Base-by-base conservation (phyloP, 2,329 filamentous ascomycete species). In the Beauveria pseudobassiana region DNA sequence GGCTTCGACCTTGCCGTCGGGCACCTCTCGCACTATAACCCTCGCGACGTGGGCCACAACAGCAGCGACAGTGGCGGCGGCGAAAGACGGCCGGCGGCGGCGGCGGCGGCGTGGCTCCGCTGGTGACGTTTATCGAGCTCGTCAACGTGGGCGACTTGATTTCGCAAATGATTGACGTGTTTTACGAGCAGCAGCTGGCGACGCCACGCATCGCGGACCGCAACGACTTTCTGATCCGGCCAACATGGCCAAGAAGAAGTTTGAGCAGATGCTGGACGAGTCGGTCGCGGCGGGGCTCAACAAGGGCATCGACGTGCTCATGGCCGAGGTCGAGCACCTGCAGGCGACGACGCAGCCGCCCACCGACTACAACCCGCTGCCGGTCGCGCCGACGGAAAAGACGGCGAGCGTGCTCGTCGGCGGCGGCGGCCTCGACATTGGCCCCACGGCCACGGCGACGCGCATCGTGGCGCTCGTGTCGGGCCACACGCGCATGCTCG, bases 131-230 rank as follows among this genome's bases (percentile, higher is more conserved):
- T 69, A 86, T 99, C 64, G 95, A 99, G 76, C 84, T 99, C 30
- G 95, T 99, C 73, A 99, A 99, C 71, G 93, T 99, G 1, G 95
- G 95, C 63, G 95, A 99, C 73, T 81, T 99, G 62, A 99, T 99
- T 68, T 91, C 96, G 63, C 95, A 99, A 74, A 99, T 99, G 95
- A 86, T 99, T 63, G 95, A 99, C 72, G 92, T 99, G 40, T 99
- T 99, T 72, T 99, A 96, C 75, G 90, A 96, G 72, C 95, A 98
- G 76, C 95, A 99, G 76, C 83, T 99, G 30, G 86, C 92, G 6
- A 84, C 86, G 1, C 85, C 89, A 16, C 90, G 90, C 69, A 87
- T 99, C 59, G 89, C 89, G 1, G 93, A 98, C 71, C 87, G 90
- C 49, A 96, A 96, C 71, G 95, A 99, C 75, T 99, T 99, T 70